Conservation (phyloP, 78 protist genomes). For the slime mould (Dictyostelium discoideum) region dicty_2.7 NC_007088.5:3737001-3737500, state of each 20-base stretch:
- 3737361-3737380: neutral
- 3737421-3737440: neutral
- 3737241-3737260: neutral
- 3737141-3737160: too few species aligned
- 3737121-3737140: too few species aligned
- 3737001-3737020: neutral
- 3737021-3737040: neutral
- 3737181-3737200: neutral
- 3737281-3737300: neutral
- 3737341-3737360: neutral
- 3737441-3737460: slow-evolving; percentile 43
- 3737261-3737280: neutral
- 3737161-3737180: too few species aligned
- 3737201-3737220: too few species aligned
- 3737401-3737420: neutral
- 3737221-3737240: too few species aligned
- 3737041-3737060: neutral
- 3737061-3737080: too few species aligned
- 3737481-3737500: slow-evolving; percentile 48
- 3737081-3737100: too few species aligned
- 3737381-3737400: neutral
- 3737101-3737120: neutral
- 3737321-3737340: neutral
- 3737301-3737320: too few species aligned
- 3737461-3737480: slow-evolving; percentile 41